Conservation (phyloP, 73 alveolate genomes). For the Tetrahymena thermophila region DNA sequence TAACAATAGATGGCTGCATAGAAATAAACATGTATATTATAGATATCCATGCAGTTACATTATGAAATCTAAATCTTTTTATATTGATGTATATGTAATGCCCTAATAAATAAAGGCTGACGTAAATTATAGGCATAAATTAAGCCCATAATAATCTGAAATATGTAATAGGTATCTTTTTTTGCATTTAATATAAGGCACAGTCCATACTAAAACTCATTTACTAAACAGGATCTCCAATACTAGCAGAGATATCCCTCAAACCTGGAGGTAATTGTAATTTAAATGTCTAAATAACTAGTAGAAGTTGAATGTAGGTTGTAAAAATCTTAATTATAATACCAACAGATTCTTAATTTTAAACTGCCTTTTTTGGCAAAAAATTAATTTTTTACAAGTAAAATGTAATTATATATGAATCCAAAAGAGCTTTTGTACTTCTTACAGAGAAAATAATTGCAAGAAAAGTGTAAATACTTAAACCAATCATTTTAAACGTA, state of each 20-base stretch:
- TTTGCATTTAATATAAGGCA: not conserved
- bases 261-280: not conserved
- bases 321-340: slow-evolving; percentile 20
- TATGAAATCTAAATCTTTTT: not conserved
- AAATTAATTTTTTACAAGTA: not conserved
- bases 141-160: slow-evolving; percentile 31
- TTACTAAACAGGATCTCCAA: slow-evolving; percentile 25
- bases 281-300: slow-evolving; percentile 7
- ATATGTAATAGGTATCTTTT: slow-evolving; percentile 2
- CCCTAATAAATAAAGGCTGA: not conserved
- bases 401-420: not conserved
- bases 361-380: not conserved
- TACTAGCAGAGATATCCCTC: not conserved
- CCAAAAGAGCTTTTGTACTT: slow-evolving; percentile 8
- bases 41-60: slow-evolving; percentile 7
- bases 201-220: slow-evolving; percentile 30
- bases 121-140: slow-evolving; percentile 11
- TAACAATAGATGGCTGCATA: not conserved
- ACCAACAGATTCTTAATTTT: not conserved
- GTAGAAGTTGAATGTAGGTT: slow-evolving; percentile 10
- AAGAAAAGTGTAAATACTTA: not conserved
- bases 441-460: slow-evolving; percentile 21
- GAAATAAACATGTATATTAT: not conserved
- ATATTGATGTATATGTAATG: not conserved
- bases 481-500: not conserved